A percentile compares a stretch with the other conserved stretches of the same genome.
Conservation (phyloP, 1,139 yeast species). For the Candida pseudoviswanathii region DNA sequence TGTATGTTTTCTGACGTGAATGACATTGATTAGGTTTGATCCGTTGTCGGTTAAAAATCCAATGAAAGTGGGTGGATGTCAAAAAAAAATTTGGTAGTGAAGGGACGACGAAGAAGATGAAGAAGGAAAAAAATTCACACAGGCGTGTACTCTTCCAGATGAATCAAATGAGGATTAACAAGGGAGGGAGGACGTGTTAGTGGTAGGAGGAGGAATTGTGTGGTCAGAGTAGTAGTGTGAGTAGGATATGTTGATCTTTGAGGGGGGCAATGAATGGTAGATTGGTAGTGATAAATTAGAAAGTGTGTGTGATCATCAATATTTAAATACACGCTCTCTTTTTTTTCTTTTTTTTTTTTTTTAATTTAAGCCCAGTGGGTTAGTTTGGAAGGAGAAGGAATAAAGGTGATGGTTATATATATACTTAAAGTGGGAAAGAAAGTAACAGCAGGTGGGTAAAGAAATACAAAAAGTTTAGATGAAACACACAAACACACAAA, state of each 20-base stretch:
- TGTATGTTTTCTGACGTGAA: slow-evolving; percentile 1
- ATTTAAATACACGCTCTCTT: background rate
- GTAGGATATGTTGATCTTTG: background rate
- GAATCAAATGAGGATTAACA: background rate
- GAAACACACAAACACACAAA: background rate
- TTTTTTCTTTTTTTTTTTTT: background rate
- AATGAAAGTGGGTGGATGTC: background rate
- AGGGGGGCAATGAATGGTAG: background rate
- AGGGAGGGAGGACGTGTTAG: background rate
- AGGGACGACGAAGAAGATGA: background rate
- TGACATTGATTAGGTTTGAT: slow-evolving; percentile 3
- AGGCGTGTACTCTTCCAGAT: background rate
- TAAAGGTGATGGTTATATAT: background rate
- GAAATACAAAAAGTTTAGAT: background rate
- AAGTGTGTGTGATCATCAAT: background rate
- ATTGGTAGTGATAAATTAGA: background rate
- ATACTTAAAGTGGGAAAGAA: background rate
- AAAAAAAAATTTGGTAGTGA: background rate
- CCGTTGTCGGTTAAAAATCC: too few relatives aligned
- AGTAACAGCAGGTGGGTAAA: background rate
- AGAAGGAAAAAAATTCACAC: background rate
- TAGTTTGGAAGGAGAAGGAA: background rate
- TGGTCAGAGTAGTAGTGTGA: too few relatives aligned
- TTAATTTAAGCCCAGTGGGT: too few relatives aligned
- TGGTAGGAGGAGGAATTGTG: too few relatives aligned